Percentiles rank a stretch among this genome's conserved stretches.
phyloP scores from a whole-genome alignment of 768 basidiomycete species.

The Lactarius hatsudake region DNA sequence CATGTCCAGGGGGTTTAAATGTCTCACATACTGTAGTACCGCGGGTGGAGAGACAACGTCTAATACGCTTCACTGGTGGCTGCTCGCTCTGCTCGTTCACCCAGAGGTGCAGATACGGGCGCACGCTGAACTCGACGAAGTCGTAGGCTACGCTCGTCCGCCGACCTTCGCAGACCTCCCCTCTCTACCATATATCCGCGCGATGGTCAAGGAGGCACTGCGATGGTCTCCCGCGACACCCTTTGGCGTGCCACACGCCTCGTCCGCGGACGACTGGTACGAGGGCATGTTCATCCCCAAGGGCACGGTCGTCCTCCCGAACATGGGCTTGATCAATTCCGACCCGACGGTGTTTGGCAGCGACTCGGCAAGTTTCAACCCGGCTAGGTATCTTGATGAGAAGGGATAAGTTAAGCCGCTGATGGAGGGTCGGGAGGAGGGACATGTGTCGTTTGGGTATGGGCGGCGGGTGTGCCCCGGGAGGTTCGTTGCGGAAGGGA shows the following conservation, averaged over 20 bases:
- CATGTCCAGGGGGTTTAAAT: too few species aligned
- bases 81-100: background rate
- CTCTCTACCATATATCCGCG: background rate
- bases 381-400: background rate
- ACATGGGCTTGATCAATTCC: background rate
- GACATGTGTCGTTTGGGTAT: background rate
- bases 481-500: background rate
- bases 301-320: background rate
- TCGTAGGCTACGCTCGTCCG: background rate
- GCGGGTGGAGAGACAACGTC: background rate
- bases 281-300: background rate
- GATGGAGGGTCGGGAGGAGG: background rate
- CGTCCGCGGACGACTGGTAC: background rate
- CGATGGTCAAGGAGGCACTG: background rate
- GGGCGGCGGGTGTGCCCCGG: background rate
- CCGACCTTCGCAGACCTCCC: background rate
- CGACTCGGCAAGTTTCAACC: background rate
- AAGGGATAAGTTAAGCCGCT: background rate
- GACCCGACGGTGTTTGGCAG: background rate
- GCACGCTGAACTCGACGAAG: background rate
- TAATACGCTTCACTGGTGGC: background rate
- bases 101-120: background rate
- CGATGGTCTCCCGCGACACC: slow-evolving; percentile 7
- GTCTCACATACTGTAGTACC: background rate
- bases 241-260: background rate